A percentile compares a stretch with the other conserved stretches of the same genome.
Conservation (phyloP, 441 rosid genomes). For the Theobroma grandiflorum region DNA sequence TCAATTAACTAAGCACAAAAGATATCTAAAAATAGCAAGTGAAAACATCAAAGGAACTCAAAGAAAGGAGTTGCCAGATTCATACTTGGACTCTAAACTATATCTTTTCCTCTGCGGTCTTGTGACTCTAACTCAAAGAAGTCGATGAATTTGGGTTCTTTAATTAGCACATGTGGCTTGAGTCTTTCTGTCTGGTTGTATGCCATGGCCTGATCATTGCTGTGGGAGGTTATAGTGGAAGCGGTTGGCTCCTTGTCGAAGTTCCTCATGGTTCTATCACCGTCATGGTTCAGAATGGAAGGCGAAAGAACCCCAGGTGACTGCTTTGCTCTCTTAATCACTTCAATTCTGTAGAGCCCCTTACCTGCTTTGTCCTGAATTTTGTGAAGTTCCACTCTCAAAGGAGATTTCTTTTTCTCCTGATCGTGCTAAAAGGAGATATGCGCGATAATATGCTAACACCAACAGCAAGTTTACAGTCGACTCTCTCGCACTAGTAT, state of each 20-base stretch:
- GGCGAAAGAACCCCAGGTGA: neutral
- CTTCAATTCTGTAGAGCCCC: no score
- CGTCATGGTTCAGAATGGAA: neutral
- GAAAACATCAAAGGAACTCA: no score
- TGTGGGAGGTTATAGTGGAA: neutral
- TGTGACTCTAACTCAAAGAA: neutral
- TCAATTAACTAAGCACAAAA: neutral
- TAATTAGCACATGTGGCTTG: neutral
- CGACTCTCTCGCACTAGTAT: neutral
- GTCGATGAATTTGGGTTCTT: neutral
- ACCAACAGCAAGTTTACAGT: no score
- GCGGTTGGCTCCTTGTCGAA: no score
- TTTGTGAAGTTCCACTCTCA: neutral
- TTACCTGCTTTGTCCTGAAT: neutral
- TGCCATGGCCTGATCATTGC: neutral
- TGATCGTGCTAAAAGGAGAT: no score
- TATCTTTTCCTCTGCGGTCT: neutral
- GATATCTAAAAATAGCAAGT: neutral
- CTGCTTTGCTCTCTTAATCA: no score
- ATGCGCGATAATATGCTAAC: no score
- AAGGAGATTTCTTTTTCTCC: neutral
- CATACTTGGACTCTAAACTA: no score
- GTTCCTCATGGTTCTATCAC: conserved; percentile 3
- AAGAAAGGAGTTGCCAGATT: no score
- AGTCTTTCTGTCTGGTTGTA: neutral